Percentiles rank a stretch among this genome's conserved stretches.
Evolutionary conservation across 441 rosid genomes (phyloP).

Genomic region (Aleurites moluccanus): DNA sequence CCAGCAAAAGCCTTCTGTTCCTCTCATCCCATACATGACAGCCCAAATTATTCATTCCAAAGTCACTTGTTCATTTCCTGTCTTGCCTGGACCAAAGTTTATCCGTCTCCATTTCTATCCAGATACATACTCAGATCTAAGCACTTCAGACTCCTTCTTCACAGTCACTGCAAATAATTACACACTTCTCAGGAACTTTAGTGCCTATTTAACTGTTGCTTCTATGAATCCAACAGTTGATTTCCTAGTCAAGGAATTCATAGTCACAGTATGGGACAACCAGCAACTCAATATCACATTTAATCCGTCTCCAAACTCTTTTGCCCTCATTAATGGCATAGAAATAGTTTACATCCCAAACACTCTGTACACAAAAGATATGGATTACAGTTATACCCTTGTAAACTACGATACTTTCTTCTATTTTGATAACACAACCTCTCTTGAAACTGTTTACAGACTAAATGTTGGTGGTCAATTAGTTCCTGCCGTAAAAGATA

Average conservation of each 20-base stretch:
- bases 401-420: background rate
- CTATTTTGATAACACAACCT: slow-evolving; percentile 13
- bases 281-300: slow-evolving; percentile 30
- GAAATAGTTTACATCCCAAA: slow-evolving; percentile 30
- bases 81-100: slow-evolving; percentile 38
- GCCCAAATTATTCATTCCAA: slow-evolving; percentile 32
- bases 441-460: slow-evolving; percentile 39
- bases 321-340: slow-evolving; percentile 52
- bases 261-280: slow-evolving; percentile 10
- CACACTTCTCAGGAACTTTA: slow-evolving; percentile 39
- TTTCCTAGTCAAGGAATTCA: slow-evolving; percentile 23
- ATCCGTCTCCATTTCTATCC: slow-evolving; percentile 45
- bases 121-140: slow-evolving; percentile 14
- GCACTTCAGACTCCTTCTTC: slow-evolving; percentile 26
- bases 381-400: background rate
- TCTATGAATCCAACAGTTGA: background rate
- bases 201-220: slow-evolving; percentile 20
- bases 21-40: slow-evolving; percentile 25
- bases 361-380: slow-evolving; percentile 23
- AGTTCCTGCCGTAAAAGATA: background rate
- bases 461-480: slow-evolving; percentile 38
- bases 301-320: slow-evolving; percentile 25
- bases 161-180: slow-evolving; percentile 31
- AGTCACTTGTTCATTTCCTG: slow-evolving; percentile 36
- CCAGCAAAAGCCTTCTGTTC: background rate